Evolutionary conservation across 2,329 filamentous ascomycete genomes (phyloP), one percentile per base, ranked within the genome.

Genomic region (Annulohypoxylon truncatum): DNA sequence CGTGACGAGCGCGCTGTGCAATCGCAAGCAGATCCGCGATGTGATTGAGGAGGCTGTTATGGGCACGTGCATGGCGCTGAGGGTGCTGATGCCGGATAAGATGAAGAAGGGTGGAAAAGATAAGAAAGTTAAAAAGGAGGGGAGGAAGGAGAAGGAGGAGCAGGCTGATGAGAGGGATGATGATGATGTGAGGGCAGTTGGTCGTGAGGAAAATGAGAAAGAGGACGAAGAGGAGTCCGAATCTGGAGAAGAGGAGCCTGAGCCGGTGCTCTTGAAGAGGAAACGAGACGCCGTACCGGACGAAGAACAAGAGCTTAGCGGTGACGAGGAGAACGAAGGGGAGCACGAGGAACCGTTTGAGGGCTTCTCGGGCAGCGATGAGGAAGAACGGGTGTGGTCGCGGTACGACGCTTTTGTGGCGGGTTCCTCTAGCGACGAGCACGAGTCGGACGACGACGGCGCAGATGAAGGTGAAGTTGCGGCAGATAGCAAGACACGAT

Each of bases 1-100:
- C 73, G 86, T 89, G 54, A 88, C 87, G 24, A 89, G 86, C 64
- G 82, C 81, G 6, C 77, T 89, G 2, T 88, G 83, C 73, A 87
- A 85, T 63, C 79, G 82, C 55, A 80, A 81, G 4, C 79, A 82
- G 28, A 85, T 88, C 56, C 83, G 82, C 68, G 79, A 83, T 52
- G 80, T 81, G 2, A 76, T 86, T 8, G 81, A 83, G 24, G 80
- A 82, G 71, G 85, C 85, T 1, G 69, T 87, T 12, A 77, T 78
- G 59, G 81, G 78, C 26, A 81, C 87, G 2, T 88, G 86, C 73
- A 75, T 79, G 47, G 77, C 79, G 2, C 76, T 89, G 13, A 79
- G 82, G 1, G 79, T 88, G 0, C 75, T 82, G 2, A 76, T 82
- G 57, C 84, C 85, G 0, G 81, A 83, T 42, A 83, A 80, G 72